A percentile compares a stretch with the other conserved stretches of the same genome.
phyloP scores from a whole-genome alignment of 495 filamentous ascomycete genomes.

The Neurospora sp. region DNA sequence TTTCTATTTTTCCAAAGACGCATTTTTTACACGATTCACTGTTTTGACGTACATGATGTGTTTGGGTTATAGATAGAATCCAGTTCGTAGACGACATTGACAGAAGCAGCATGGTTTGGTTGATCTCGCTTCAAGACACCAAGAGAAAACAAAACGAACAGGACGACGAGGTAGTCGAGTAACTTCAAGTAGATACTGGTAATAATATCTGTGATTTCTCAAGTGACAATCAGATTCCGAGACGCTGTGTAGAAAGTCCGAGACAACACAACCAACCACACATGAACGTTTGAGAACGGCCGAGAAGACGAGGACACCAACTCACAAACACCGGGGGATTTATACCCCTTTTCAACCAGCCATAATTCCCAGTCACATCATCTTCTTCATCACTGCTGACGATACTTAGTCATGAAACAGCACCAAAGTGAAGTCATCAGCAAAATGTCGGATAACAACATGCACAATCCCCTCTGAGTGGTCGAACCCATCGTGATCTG shows the following conservation, averaged over 20 bases:
- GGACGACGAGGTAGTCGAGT: neutral
- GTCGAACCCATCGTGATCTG: neutral
- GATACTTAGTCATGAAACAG: neutral
- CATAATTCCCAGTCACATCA: no score
- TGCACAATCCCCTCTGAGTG: neutral
- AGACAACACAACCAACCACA: neutral
- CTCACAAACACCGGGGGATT: conserved; percentile 3
- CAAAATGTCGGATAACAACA: neutral
- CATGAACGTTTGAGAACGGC: neutral
- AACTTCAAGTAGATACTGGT: neutral
- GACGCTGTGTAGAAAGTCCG: neutral
- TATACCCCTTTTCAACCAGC: neutral
- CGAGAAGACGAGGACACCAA: neutral
- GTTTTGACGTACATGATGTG: neutral
- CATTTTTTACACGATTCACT: neutral
- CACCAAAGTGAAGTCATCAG: no score
- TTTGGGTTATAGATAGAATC: neutral
- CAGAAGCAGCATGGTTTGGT: neutral
- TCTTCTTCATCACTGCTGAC: no score
- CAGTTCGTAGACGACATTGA: neutral
- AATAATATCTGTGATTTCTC: neutral
- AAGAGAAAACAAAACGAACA: neutral
- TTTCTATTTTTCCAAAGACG: neutral
- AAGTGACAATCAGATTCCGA: neutral
- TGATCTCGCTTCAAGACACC: neutral